A percentile compares a stretch with the other conserved stretches of the same genome.
Evolutionary conservation across 83 land plant species (phyloP).

Genomic region (Isoetes engelmannii): DNA sequence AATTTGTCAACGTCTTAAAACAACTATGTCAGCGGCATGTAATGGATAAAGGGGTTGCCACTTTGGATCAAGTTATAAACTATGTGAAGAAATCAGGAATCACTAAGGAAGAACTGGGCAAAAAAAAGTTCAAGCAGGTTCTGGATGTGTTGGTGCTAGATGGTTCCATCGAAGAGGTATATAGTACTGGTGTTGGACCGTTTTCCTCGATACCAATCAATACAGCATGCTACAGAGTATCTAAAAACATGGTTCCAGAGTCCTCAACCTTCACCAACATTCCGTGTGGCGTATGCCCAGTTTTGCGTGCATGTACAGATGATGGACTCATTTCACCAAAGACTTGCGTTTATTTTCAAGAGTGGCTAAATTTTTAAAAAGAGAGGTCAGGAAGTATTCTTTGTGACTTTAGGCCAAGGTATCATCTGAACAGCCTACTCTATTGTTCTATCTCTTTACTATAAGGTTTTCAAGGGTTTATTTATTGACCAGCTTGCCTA

Average conservation of each 20-base stretch:
- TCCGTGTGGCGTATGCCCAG: slow-evolving; percentile 69
- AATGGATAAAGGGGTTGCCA: slow-evolving; percentile 27
- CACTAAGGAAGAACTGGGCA: slow-evolving; percentile 15
- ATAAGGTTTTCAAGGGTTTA: too few relatives aligned
- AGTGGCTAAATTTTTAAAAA: slow-evolving; percentile 38
- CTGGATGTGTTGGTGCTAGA: slow-evolving; percentile 41
- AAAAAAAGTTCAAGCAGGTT: slow-evolving; percentile 28
- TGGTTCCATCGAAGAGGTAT: slow-evolving; percentile 39
- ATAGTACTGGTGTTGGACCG: slow-evolving; percentile 44
- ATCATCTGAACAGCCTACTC: too few relatives aligned
- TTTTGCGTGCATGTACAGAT: slow-evolving; percentile 37
- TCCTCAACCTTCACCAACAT: slow-evolving; percentile 42
- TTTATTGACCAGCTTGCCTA: too few relatives aligned
- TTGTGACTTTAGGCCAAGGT: too few relatives aligned
- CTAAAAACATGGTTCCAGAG: slow-evolving; percentile 3
- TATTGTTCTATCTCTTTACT: too few relatives aligned
- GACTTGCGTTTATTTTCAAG: slow-evolving; percentile 46
- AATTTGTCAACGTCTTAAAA: slow-evolving; percentile 26
- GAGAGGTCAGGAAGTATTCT: too few relatives aligned
- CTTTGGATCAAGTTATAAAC: slow-evolving; percentile 27
- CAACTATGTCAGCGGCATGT: slow-evolving; percentile 19
- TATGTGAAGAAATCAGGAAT: slow-evolving; percentile 15
- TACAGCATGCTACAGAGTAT: slow-evolving; percentile 11
- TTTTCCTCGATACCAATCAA: slow-evolving; percentile 25
- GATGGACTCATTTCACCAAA: slow-evolving; percentile 60